Base-by-base conservation (phyloP, 2,329 filamentous ascomycete species). In the Sarocladium brachiariae region DNA sequence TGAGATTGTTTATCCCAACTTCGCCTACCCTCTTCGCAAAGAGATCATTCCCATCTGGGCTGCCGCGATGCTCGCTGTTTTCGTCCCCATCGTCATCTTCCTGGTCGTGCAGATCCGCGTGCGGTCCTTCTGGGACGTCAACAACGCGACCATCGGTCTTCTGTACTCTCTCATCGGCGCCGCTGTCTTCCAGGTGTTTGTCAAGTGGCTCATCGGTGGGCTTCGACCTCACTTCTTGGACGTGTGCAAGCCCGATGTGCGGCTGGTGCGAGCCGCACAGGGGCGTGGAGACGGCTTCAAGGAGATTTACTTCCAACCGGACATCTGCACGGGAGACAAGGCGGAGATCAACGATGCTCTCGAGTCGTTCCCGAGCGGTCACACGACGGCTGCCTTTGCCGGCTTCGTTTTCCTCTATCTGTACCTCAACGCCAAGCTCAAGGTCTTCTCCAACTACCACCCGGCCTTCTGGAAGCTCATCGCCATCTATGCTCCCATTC, bases 401-500 rank as follows among this genome's bases (percentile, higher is more conserved):
- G 84, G 84, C 4, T 85, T 87, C 57, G 74, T 87, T 19, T 89
- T 79, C 61, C 68, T 89, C 2, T 84, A 76, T 57, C 71, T 89
- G 1, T 90, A 89, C 68, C 77, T 90, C 39, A 89, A 89, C 64
- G 86, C 83, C 45, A 89, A 89, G 70, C 74, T 90, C 56, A 89
- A 89, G 73, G 77, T 88, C 51, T 88, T 83, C 58, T 70, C 78
- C 55, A 84, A 87, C 70, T 84, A 86, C 62, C 85, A 88, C 61
- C 80, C 86, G 0, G 73, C 81, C 11, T 81, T 87, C 75, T 89
- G 85, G 86, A 89, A 89, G 68, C 66, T 88, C 11, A 70, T 85
- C 27, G 76, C 73, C 14, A 70, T 81, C 21, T 86, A 84, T 58
- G 74, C 79, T 0, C 86, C 86, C 0, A 66, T 89, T 2, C 77